Conservation (phyloP, 2,329 filamentous ascomycete species). For the Aspergillus bombycis region DNA sequence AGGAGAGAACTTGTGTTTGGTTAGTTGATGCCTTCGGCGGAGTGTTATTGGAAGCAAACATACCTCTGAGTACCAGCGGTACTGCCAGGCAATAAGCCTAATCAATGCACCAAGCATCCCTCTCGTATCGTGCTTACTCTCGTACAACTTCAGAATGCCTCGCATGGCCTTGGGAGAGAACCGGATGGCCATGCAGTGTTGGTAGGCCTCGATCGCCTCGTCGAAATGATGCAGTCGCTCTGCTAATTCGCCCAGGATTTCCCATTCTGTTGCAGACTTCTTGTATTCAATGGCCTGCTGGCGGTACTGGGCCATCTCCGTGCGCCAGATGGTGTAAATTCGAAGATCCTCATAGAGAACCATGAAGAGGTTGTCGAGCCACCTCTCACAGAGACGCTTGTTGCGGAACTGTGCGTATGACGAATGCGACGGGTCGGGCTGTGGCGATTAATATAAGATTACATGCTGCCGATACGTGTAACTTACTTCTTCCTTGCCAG, state of each 20-base stretch:
- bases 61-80: conserved; percentile 97
- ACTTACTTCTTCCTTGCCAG: conserved; percentile 71
- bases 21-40: conserved; percentile 12
- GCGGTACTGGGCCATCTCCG: conserved; percentile 93
- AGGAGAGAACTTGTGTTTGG: conserved; percentile 72
- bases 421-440: conserved; percentile 68
- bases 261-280: conserved; percentile 97
- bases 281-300: conserved; percentile 94
- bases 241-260: conserved; percentile 90
- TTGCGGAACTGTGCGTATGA: conserved; percentile 91
- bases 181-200: conserved; percentile 79
- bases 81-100: conserved; percentile 94
- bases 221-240: conserved; percentile 90
- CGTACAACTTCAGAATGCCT: conserved; percentile 79
- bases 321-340: conserved; percentile 99
- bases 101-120: conserved; percentile 86
- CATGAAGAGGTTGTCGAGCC: conserved; percentile 99
- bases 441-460: not conserved
- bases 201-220: conserved; percentile 91
- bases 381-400: conserved; percentile 94
- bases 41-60: conserved; percentile 19
- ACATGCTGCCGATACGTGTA: not conserved
- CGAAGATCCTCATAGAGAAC: conserved; percentile 96
- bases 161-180: conserved; percentile 93
- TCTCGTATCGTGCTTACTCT: conserved; percentile 75